Evolutionary conservation across 805 yeast species (phyloP).

Genomic region (Suhomyces vadensis): DNA sequence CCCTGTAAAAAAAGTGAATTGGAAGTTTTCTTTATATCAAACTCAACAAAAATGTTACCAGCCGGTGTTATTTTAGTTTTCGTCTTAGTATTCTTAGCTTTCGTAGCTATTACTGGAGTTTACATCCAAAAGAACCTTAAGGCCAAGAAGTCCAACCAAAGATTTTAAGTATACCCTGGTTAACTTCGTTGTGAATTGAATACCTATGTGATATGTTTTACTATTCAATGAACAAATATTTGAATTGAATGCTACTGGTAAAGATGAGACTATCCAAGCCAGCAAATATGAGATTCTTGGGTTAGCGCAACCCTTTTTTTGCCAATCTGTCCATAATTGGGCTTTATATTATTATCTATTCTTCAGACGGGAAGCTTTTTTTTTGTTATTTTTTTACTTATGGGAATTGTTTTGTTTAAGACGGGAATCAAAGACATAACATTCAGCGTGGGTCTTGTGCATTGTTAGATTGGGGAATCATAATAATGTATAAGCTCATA

Average conservation of each 20-base stretch:
- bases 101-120: slow-evolving; percentile 33
- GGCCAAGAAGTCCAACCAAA: slow-evolving; percentile 44
- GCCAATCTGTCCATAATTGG: background rate
- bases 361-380: slow-evolving; percentile 1
- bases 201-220: too few species aligned
- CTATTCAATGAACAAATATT: background rate
- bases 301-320: slow-evolving; percentile 2
- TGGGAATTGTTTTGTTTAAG: slow-evolving; percentile 6
- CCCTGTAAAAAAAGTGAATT: slow-evolving; percentile 2
- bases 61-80: slow-evolving; percentile 75
- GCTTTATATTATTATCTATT: slow-evolving; percentile 10
- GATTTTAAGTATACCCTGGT: slow-evolving; percentile 29
- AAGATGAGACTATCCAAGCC: background rate
- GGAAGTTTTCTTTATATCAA: background rate
- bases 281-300: too few species aligned
- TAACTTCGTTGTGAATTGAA: background rate
- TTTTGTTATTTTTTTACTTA: slow-evolving; percentile 12
- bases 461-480: slow-evolving; percentile 12
- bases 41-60: slow-evolving; percentile 53
- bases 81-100: slow-evolving; percentile 53
- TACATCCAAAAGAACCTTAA: slow-evolving; percentile 42
- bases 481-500: background rate
- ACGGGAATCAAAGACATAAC: slow-evolving; percentile 20
- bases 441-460: background rate
- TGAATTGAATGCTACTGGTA: background rate